These are phyloP conservation scores for Barbarea vulgaris DNA, from an alignment of 345 rosid species.

Conservation along the genomic window DNA sequence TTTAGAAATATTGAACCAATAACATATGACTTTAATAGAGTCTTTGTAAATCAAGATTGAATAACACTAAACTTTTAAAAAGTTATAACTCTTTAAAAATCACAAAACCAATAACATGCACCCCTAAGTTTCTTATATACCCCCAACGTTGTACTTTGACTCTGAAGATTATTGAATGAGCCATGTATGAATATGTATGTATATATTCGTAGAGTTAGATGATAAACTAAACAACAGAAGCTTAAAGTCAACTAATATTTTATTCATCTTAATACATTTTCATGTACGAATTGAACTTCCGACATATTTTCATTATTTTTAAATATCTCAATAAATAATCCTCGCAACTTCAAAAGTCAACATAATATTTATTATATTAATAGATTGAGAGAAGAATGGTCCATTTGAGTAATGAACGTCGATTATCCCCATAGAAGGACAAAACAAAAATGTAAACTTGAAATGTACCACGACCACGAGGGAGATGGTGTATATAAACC, in stretches of 20 bases:
- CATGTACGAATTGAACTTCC: slow-evolving; percentile 9
- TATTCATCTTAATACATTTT: slow-evolving; percentile 27
- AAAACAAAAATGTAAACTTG: slow-evolving; percentile 27
- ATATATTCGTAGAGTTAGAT: neutral
- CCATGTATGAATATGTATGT: neutral
- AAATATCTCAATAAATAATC: neutral
- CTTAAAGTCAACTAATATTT: slow-evolving; percentile 31
- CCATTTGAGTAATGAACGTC: slow-evolving; percentile 23
- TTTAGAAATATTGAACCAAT: too few relatives aligned
- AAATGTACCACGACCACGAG: slow-evolving; percentile 39
- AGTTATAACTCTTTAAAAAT: too few relatives aligned
- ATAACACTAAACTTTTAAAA: too few relatives aligned
- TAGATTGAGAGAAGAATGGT: slow-evolving; percentile 3
- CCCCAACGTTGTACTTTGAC: slow-evolving; percentile 27
- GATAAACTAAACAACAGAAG: slow-evolving; percentile 17
- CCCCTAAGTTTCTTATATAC: neutral
- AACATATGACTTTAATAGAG: too few relatives aligned
- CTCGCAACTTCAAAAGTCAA: slow-evolving; percentile 26
- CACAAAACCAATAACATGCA: too few relatives aligned
- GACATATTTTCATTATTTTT: slow-evolving; percentile 10
- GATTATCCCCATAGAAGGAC: neutral
- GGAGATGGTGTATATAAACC: slow-evolving; percentile 29
- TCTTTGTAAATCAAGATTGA: too few relatives aligned
- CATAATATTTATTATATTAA: slow-evolving; percentile 31
- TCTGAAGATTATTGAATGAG: slow-evolving; percentile 11